Percentiles rank a stretch among this genome's conserved stretches.
Evolutionary conservation across 2,329 filamentous ascomycete genomes (phyloP).

Genomic region (Atkinsonella hypoxylon): DNA sequence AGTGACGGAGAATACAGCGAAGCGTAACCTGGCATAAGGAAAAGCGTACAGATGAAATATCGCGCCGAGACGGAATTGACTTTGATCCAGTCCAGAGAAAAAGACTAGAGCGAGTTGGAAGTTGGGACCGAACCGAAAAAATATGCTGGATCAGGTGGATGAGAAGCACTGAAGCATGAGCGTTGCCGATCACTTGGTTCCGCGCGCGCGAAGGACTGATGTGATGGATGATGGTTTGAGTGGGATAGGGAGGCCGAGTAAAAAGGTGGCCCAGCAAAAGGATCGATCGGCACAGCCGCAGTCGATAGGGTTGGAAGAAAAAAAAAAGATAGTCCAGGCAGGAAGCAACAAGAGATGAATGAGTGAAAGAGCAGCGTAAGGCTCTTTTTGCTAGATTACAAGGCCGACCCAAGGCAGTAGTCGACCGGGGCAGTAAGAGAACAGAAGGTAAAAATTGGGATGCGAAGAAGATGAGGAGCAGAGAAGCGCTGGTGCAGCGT

Average conservation of each 20-base stretch:
- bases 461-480: neutral
- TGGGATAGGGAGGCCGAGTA: neutral
- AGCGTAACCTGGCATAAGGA: conserved; percentile 64
- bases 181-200: conserved; percentile 2
- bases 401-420: neutral
- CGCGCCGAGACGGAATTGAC: neutral
- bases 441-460: neutral
- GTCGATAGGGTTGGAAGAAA: conserved; percentile 1
- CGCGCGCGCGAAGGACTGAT: neutral
- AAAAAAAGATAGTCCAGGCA: neutral
- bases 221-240: conserved; percentile 1
- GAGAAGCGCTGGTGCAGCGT: neutral
- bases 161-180: neutral
- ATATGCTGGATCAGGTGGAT: neutral
- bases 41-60: conserved; percentile 7
- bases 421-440: neutral
- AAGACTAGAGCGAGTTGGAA: neutral
- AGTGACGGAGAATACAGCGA: conserved; percentile 62
- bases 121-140: neutral
- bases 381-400: neutral
- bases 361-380: conserved; percentile 7
- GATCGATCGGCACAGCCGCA: conserved; percentile 11
- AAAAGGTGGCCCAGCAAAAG: conserved; percentile 1
- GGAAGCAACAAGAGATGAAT: conserved; percentile 5
- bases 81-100: neutral